phyloP scores from a whole-genome alignment of 1,284 basidiomycete genomes.

The Fomes fomentarius region DNA sequence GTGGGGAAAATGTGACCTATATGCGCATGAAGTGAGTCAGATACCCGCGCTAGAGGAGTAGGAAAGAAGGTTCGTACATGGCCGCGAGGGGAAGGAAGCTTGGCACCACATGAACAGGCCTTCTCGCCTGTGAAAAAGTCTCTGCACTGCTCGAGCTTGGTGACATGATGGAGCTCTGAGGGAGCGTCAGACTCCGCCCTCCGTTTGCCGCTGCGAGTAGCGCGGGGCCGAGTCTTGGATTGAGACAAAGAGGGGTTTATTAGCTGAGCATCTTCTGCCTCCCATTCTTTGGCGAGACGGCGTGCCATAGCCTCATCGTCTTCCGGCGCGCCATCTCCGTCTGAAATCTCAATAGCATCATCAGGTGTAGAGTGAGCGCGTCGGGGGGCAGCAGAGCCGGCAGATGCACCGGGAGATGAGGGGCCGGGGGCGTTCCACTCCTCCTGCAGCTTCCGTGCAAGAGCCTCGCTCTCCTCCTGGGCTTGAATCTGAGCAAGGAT shows the following conservation, averaged over 20 bases:
- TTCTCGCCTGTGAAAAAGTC: constrained; percentile 20
- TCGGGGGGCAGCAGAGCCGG: neutral
- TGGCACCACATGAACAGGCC: constrained; percentile 18
- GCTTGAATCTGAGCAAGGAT: constrained; percentile 45
- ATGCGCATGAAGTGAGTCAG: neutral
- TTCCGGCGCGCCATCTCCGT: constrained; percentile 24
- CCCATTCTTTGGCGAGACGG: constrained; percentile 43
- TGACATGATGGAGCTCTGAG: neutral
- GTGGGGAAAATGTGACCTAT: constrained; percentile 46
- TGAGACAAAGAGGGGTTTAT: constrained; percentile 1
- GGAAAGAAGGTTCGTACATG: constrained; percentile 16
- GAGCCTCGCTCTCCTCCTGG: constrained; percentile 47
- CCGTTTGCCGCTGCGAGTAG: neutral
- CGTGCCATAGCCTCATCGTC: constrained; percentile 43
- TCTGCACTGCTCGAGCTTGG: constrained; percentile 13
- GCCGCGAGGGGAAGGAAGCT: constrained; percentile 21
- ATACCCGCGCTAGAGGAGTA: neutral
- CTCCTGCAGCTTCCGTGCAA: constrained; percentile 39
- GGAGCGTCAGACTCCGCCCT: constrained; percentile 7
- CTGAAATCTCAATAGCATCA: constrained; percentile 21
- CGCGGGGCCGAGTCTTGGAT: neutral
- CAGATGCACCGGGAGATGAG: constrained; percentile 2
- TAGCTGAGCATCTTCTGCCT: constrained; percentile 23
- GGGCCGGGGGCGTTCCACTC: constrained; percentile 28
- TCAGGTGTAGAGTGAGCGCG: constrained; percentile 1